Percentiles rank a stretch among this genome's conserved stretches.
phyloP scores from a whole-genome alignment of 495 filamentous ascomycete species.

The Talaromyces ruber region DNA sequence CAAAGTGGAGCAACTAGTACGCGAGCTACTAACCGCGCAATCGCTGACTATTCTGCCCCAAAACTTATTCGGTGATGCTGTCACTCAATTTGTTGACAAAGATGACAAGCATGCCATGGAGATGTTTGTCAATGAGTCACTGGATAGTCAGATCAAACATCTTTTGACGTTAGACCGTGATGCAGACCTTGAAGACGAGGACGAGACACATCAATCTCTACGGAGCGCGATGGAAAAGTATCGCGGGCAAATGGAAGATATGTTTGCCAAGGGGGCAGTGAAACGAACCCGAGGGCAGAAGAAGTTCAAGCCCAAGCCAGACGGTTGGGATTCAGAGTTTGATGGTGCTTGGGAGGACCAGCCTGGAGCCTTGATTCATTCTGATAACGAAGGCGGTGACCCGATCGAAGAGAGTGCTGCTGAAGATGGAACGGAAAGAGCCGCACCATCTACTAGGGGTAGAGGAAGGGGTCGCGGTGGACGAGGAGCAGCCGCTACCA shows the following conservation, averaged over 20 bases:
- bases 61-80: constrained; percentile 86
- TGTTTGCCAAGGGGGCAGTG: constrained; percentile 59
- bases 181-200: constrained; percentile 56
- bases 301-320: constrained; percentile 68
- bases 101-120: constrained; percentile 93
- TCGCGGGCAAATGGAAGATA: constrained; percentile 59
- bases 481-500: constrained; percentile 30
- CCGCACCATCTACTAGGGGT: constrained; percentile 33
- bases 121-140: constrained; percentile 73
- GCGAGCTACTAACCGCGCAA: constrained; percentile 75
- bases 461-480: constrained; percentile 43
- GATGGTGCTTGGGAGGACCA: constrained; percentile 82
- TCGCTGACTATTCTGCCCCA: constrained; percentile 84
- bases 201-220: constrained; percentile 51
- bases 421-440: constrained; percentile 28
- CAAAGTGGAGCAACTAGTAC: constrained; percentile 79
- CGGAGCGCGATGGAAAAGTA: constrained; percentile 63
- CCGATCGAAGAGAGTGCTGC: constrained; percentile 37
- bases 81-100: constrained; percentile 88
- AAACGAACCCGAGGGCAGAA: constrained; percentile 49
- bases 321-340: constrained; percentile 76
- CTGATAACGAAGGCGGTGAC: constrained; percentile 43
- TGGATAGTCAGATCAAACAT: constrained; percentile 67
- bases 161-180: constrained; percentile 57
- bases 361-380: constrained; percentile 55